These are phyloP conservation scores for Mrakia blollopis DNA, from an alignment of 768 basidiomycete genomes.

Conservation along the genomic window DNA sequence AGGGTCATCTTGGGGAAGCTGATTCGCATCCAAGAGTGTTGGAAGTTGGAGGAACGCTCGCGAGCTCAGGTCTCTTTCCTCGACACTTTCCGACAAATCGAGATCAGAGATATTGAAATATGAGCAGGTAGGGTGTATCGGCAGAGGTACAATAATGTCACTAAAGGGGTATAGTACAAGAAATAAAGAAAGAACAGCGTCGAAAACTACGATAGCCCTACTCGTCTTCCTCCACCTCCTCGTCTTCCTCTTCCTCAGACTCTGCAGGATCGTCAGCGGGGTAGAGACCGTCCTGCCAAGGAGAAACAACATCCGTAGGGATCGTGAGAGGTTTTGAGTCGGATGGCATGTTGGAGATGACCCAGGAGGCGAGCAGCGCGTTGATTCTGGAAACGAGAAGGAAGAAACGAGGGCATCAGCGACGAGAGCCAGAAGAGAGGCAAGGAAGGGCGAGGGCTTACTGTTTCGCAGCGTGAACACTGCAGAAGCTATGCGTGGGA, in stretches of 20 bases:
- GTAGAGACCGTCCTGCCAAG: conserved; percentile 48
- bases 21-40: conserved; percentile 52
- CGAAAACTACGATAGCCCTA: no score
- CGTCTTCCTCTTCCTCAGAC: neutral
- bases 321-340: conserved; percentile 64
- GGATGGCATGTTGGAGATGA: conserved; percentile 65
- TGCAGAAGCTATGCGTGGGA: conserved; percentile 10
- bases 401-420: neutral
- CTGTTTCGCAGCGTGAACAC: neutral
- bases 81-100: no score
- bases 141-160: no score
- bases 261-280: conserved; percentile 55
- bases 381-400: conserved; percentile 27
- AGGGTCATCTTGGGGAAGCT: conserved; percentile 50
- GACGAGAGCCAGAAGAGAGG: neutral
- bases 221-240: neutral
- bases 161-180: no score
- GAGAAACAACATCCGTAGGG: conserved; percentile 45
- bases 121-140: no score
- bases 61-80: neutral
- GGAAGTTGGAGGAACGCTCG: neutral
- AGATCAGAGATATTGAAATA: no score
- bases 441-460: neutral
- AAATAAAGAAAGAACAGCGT: no score
- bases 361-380: conserved; percentile 44